Evolutionary conservation across 805 yeast species (phyloP), one percentile per base, ranked within the genome.

Genomic region (Ogataea thermomethanolica): DNA sequence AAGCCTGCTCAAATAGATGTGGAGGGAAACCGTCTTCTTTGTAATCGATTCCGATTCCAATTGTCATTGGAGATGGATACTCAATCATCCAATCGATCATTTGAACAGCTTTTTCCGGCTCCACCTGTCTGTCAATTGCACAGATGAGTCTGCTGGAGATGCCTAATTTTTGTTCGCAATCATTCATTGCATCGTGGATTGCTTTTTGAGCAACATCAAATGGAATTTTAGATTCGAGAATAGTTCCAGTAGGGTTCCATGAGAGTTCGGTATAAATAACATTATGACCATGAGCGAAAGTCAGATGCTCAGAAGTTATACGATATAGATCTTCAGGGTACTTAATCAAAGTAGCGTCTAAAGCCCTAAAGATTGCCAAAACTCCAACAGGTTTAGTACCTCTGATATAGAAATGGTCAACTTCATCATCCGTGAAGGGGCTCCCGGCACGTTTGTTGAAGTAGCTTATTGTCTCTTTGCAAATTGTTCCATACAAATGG

Each of bases 241-340:
- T 56, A 1, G 62, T 56, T 8, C 64, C 64, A 1, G 64, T 58
- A 8, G 64, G 63, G 46, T 59, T 59, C 64, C 64, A 59, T 25
- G 56, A 59, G 31, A 59, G 49, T 44, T 59, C 64, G 24, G 54
- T 42, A 39, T 59, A 57, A 7, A 38, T 13, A n/a, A 59, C 54
- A 36, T 58, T 57, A 39, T 58, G 61, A 3, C 24, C 9, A 8
- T 35, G 35, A 1, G 58, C 60, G 24, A 45, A 46, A 27, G 48
- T 51, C 8, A 58, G 45, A 31, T 59, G 55, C 40, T 59, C 62
- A 23, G 33, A 29, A 5, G 60, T 52, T 29, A 59, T 40, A 15
- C 61, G 46, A 36, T 58, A 57, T 9, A 59, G 46, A 36, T 59
- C 62, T 7, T 43, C 33, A 4, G 60, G 51, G 13, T 45, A 44